Base-by-base conservation (phyloP, 176 grass and related monocot species). In the Rhynchospora breviuscula region DNA sequence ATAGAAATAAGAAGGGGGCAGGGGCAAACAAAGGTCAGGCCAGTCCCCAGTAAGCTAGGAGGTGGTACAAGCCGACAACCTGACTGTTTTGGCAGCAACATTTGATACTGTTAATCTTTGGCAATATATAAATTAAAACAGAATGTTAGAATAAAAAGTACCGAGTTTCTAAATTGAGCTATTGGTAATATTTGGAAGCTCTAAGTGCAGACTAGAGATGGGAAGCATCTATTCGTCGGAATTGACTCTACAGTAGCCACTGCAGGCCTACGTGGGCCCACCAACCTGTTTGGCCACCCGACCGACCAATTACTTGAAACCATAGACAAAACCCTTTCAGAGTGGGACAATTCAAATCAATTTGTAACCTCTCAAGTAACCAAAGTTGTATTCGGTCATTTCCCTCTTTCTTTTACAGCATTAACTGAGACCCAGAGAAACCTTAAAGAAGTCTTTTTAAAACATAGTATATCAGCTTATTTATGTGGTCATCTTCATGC, bases 261-360 rank as follows among this genome's bases (percentile, higher is more conserved):
- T 49, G 59, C 66, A 47, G 89, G 96, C 70, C 88, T 95, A 54
- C 87, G 86, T 87, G 96, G 96, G 49, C 96, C 96, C 8, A 98
- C 91, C 54, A 98, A 95, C 87, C 43, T 98, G 84, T 98, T 98
- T 90, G 92, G 96, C 1, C 96, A 95, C 91, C 96, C 91, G 70
- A 98, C 91, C 46, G 91, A 98, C 26, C 69, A 93, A 81, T 87
- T 90, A 60, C 77, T 98, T 70, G 79, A 80, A 73, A 83, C 92
- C 72, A 40, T 98, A 70, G 88, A 98, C 44, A 84, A 88, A 47
- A 78, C 86, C 51, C 84, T 98, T 14, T 95, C 93, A 18, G 89
- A 93, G 59, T 95, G 92, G 90, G 86, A 93, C n/a, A 65, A 57
- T 67, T 82, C 80, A 82, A 68, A 52, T 87, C 85, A 84, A 31